These are phyloP conservation scores for Coemansia biformis DNA, from an alignment of 192 early-diverging fungal species.

Conservation along the genomic window DNA sequence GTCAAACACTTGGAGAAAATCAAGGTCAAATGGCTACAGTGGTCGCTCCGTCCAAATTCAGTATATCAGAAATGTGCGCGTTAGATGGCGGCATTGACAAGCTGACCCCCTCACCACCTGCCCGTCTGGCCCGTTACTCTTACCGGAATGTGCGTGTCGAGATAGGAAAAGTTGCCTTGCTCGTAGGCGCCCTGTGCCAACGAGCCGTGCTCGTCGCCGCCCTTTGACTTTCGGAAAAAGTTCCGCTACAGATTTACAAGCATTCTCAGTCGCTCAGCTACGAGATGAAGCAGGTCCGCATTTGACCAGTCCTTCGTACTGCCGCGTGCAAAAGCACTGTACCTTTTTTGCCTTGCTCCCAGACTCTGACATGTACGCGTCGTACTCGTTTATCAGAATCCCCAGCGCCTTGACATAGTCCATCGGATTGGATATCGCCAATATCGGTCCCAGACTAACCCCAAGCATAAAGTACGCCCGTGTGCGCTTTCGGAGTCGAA, in stretches of 20 bases:
- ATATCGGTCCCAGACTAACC: constrained; percentile 57
- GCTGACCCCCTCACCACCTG: no score
- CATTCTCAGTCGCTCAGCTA: constrained; percentile 12
- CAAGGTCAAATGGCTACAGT: constrained; percentile 56
- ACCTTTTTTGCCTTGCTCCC: constrained; percentile 43
- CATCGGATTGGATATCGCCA: constrained; percentile 57
- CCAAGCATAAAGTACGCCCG: constrained; percentile 62
- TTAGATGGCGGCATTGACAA: no score
- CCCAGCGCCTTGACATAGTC: constrained; percentile 62
- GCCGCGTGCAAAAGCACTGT: no score
- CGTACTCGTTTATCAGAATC: constrained; percentile 58
- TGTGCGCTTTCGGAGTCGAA: constrained; percentile 49
- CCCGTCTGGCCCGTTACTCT: no score
- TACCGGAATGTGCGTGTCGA: constrained; percentile 49
- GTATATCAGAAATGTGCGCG: no score
- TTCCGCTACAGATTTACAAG: constrained; percentile 15
- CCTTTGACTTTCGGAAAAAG: constrained; percentile 49
- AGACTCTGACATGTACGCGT: constrained; percentile 44
- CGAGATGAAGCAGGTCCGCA: no score
- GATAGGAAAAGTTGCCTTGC: constrained; percentile 44
- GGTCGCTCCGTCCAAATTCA: no score
- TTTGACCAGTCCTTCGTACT: no score
- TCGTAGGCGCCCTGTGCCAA: constrained; percentile 26
- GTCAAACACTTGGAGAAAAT: constrained; percentile 64
- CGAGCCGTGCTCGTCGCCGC: constrained; percentile 37